Conservation (phyloP, 768 basidiomycete genomes). For the Tylopilus cervinicoccineus region DNA sequence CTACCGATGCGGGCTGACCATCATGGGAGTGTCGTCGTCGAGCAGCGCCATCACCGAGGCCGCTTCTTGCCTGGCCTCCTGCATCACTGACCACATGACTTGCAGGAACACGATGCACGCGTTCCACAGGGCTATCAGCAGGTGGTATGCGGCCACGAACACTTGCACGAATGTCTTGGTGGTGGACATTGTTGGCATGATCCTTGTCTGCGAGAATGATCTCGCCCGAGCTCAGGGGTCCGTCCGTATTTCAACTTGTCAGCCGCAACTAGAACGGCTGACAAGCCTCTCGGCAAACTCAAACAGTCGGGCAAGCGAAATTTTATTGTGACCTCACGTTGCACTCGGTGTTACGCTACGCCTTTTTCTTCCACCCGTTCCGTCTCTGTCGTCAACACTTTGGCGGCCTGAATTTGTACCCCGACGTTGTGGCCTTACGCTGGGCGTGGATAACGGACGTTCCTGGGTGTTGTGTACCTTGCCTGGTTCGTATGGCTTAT, state of each 20-base stretch:
- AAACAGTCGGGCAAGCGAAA: no score
- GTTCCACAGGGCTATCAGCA: slow-evolving; percentile 7
- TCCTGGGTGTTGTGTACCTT: no score
- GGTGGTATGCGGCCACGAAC: slow-evolving; percentile 4
- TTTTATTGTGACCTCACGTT: no score
- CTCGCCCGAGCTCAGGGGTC: neutral
- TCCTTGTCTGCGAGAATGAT: neutral
- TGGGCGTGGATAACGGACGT: no score
- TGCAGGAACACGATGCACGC: slow-evolving; percentile 11
- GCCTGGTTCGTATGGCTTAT: no score
- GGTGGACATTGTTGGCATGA: slow-evolving; percentile 4
- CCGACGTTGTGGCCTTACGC: no score
- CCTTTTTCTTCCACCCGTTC: no score
- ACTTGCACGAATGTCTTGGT: slow-evolving; percentile 1
- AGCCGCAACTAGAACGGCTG: slow-evolving; percentile 1
- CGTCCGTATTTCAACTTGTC: neutral
- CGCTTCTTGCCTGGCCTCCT: slow-evolving; percentile 18
- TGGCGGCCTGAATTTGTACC: no score
- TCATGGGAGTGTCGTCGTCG: slow-evolving; percentile 1
- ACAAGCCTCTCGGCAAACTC: no score
- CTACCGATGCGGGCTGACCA: slow-evolving; percentile 7
- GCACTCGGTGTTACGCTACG: no score
- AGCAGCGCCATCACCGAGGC: slow-evolving; percentile 12
- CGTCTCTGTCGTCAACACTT: no score
- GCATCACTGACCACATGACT: slow-evolving; percentile 5